Evolutionary conservation across 108 stramenopile species (phyloP).

Genomic region (Cylindrotheca fusiformis): DNA sequence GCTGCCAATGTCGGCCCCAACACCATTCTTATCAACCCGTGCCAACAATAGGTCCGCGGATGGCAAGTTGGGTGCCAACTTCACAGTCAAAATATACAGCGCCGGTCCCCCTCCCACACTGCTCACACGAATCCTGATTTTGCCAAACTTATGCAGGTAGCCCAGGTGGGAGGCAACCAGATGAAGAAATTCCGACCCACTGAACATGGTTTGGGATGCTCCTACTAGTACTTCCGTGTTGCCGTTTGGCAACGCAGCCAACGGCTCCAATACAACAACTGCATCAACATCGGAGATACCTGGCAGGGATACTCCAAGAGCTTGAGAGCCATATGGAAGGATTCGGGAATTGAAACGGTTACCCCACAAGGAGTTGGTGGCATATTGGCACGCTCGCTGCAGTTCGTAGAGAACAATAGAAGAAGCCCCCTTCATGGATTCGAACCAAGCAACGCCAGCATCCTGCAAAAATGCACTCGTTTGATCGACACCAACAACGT

Average conservation of each 20-base stretch:
- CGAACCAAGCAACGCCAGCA: neutral
- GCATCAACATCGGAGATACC: slow-evolving; percentile 21
- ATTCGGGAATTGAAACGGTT: neutral
- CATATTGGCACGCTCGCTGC: neutral
- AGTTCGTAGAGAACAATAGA: neutral
- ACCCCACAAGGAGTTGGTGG: neutral
- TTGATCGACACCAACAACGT: neutral
- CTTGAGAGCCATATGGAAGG: neutral
- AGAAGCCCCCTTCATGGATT: neutral
- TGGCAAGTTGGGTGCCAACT: slow-evolving; percentile 9
- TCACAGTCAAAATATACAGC: slow-evolving; percentile 12
- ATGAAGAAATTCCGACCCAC: neutral
- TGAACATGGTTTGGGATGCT: neutral
- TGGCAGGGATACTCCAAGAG: slow-evolving; percentile 2
- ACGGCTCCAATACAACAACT: slow-evolving; percentile 4
- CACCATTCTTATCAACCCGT: neutral
- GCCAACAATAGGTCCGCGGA: slow-evolving; percentile 10
- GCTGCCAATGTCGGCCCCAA: neutral
- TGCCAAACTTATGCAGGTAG: neutral
- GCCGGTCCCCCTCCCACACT: neutral
- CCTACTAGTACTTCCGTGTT: neutral
- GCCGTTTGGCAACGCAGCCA: neutral
- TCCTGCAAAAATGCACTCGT: neutral
- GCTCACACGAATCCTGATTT: neutral
- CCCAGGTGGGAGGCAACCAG: neutral